phyloP scores from a whole-genome alignment of 2,329 filamentous ascomycete genomes.

The Erysiphe neolycopersici region DNA sequence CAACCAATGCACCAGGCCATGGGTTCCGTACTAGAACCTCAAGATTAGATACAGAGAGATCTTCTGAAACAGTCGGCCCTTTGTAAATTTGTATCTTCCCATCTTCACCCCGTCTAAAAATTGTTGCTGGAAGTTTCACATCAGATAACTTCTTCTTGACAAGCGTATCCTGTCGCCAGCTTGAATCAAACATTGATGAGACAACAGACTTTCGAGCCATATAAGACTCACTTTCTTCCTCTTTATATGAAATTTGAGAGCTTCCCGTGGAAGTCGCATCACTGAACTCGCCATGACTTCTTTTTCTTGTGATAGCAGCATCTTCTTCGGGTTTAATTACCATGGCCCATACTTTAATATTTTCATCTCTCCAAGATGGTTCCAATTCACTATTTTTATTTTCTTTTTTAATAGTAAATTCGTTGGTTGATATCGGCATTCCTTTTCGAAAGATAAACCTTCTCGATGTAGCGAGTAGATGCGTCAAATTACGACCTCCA shows the following conservation, averaged over 20 bases:
- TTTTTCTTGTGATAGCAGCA: constrained; percentile 16
- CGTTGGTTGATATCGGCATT: constrained; percentile 43
- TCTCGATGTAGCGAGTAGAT: constrained; percentile 58
- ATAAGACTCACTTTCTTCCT: constrained; percentile 18
- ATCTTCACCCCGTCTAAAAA: constrained; percentile 40
- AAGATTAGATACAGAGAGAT: constrained; percentile 27
- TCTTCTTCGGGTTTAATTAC: constrained; percentile 20
- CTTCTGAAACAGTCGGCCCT: constrained; percentile 33
- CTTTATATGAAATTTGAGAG: constrained; percentile 13
- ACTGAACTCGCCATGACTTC: constrained; percentile 22
- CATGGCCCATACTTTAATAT: constrained; percentile 67
- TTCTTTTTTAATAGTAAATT: constrained; percentile 20
- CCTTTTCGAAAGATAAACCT: constrained; percentile 69
- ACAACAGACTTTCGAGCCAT: constrained; percentile 33
- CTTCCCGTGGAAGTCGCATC: constrained; percentile 4
- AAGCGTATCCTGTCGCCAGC: constrained; percentile 47
- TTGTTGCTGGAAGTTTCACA: constrained; percentile 37
- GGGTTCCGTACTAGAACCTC: constrained; percentile 48
- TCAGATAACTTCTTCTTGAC: constrained; percentile 36
- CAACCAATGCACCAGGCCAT: constrained; percentile 46
- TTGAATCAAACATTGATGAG: constrained; percentile 53
- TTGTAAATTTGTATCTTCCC: constrained; percentile 41
- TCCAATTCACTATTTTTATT: constrained; percentile 13
- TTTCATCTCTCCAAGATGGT: constrained; percentile 50
- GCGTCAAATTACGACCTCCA: constrained; percentile 53